Conservation (phyloP, 192 early-diverging fungal genomes). For the Geranomyces variabilis region DNA sequence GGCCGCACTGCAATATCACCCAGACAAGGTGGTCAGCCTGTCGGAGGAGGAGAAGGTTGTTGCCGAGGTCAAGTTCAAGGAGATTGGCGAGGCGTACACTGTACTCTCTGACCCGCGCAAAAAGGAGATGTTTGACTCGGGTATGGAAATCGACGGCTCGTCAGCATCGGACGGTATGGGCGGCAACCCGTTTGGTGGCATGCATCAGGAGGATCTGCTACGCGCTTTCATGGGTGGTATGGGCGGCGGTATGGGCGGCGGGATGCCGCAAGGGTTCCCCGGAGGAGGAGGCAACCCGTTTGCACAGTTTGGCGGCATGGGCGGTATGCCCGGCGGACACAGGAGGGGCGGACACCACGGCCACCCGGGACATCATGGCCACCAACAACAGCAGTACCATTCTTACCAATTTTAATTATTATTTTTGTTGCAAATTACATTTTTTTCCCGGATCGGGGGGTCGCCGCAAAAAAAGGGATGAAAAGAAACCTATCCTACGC, state of each 20-base stretch:
- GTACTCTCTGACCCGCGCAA: conserved; percentile 81
- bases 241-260: conserved; percentile 40
- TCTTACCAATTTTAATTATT: conserved; percentile 7
- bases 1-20: conserved; percentile 85
- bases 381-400: too few species aligned
- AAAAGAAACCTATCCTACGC: too few species aligned
- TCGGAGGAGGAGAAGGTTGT: conserved; percentile 55
- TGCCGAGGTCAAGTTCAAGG: conserved; percentile 82
- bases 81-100: conserved; percentile 78
- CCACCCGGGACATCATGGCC: not conserved
- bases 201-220: conserved; percentile 34
- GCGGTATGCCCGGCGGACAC: too few species aligned
- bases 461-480: too few species aligned
- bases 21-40: conserved; percentile 83
- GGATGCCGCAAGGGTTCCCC: conserved; percentile 15
- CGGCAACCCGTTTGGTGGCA: conserved; percentile 20
- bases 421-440: not conserved
- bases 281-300: not conserved
- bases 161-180: conserved; percentile 48
- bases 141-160: conserved; percentile 76
- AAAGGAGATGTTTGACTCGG: conserved; percentile 78
- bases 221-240: conserved; percentile 31
- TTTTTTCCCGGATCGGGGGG: too few species aligned
- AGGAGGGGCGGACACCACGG: not conserved
- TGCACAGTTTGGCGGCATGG: conserved; percentile 4